Conservation (phyloP, 2,329 filamentous ascomycete species). For the Colletotrichum chlorophyti region DNA sequence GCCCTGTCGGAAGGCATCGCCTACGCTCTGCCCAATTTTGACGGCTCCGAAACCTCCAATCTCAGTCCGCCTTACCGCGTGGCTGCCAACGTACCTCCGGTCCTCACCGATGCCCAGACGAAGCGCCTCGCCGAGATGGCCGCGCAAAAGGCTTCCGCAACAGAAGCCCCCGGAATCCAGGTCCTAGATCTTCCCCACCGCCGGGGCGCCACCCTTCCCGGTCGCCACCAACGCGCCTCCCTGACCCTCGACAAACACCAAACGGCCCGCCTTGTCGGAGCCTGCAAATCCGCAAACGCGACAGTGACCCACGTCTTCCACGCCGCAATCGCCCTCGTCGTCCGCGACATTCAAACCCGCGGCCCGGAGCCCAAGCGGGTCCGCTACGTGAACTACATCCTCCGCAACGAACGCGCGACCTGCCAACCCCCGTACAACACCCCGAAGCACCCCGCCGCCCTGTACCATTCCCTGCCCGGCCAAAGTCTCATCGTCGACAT, state of each 20-base stretch:
- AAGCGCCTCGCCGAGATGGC: constrained; percentile 24
- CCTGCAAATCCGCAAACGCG: constrained; percentile 29
- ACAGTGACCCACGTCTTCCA: constrained; percentile 42
- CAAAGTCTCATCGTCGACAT: constrained; percentile 36
- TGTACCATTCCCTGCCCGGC: constrained; percentile 41
- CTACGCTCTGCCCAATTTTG: constrained; percentile 27
- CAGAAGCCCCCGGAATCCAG: neutral
- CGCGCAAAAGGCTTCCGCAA: constrained; percentile 6
- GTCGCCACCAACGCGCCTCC: constrained; percentile 35
- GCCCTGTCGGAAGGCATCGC: constrained; percentile 29
- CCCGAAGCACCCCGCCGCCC: constrained; percentile 32
- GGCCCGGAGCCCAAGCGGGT: constrained; percentile 5
- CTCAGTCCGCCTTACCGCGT: constrained; percentile 37
- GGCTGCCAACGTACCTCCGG: constrained; percentile 31
- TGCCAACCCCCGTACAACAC: constrained; percentile 35
- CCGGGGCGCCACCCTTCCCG: constrained; percentile 27
- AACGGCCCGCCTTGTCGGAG: constrained; percentile 30
- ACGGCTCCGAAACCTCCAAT: constrained; percentile 30
- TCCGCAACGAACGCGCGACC: constrained; percentile 38
- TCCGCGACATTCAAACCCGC: constrained; percentile 35
- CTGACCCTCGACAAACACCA: constrained; percentile 27
- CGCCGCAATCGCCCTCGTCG: constrained; percentile 37
- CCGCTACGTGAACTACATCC: constrained; percentile 39
- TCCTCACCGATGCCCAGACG: constrained; percentile 25
- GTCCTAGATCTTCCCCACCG: constrained; percentile 32